Evolutionary conservation across 495 filamentous ascomycete genomes (phyloP).

Genomic region (Penicillium parvum): DNA sequence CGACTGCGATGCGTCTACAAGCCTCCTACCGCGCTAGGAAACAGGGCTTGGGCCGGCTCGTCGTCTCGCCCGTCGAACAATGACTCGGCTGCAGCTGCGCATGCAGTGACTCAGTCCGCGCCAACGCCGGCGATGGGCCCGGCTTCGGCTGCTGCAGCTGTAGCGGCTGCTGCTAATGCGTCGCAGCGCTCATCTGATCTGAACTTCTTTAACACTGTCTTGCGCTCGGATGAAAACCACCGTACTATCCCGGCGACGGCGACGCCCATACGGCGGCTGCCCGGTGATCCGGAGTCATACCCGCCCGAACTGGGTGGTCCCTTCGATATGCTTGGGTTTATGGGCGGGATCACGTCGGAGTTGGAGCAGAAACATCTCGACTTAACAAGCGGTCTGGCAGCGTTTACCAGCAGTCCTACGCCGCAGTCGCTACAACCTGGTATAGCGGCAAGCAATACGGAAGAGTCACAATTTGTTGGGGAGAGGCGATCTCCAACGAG

Average conservation of each 20-base stretch:
- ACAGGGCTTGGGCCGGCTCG: constrained; percentile 5
- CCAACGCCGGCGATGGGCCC: constrained; percentile 13
- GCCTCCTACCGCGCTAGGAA: constrained; percentile 15
- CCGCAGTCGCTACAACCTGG: constrained; percentile 10
- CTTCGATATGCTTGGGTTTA: constrained; percentile 41
- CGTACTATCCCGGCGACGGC: constrained; percentile 13
- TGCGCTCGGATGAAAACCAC: constrained; percentile 25
- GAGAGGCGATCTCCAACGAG: constrained; percentile 12
- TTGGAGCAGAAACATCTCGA: constrained; percentile 38
- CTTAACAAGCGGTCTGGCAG: constrained; percentile 25
- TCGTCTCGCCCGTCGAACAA: constrained; percentile 7
- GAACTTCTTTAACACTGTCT: constrained; percentile 35
- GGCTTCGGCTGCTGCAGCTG: constrained; percentile 6
- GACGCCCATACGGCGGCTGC: constrained; percentile 7
- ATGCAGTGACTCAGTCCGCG: constrained; percentile 7
- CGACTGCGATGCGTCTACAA: constrained; percentile 34
- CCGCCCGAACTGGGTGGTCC: constrained; percentile 15
- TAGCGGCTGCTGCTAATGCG: constrained; percentile 3
- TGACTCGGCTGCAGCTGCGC: constrained; percentile 6
- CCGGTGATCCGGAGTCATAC: constrained; percentile 13
- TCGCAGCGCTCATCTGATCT: constrained; percentile 19
- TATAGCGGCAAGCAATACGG: background rate
- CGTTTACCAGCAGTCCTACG: constrained; percentile 11
- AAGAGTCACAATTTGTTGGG: constrained; percentile 9
- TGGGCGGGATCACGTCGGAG: constrained; percentile 38